Percentiles rank a stretch among this genome's conserved stretches.
Evolutionary conservation across 2,329 filamentous ascomycete species (phyloP).

Genomic region (Blastomyces emzantsi): DNA sequence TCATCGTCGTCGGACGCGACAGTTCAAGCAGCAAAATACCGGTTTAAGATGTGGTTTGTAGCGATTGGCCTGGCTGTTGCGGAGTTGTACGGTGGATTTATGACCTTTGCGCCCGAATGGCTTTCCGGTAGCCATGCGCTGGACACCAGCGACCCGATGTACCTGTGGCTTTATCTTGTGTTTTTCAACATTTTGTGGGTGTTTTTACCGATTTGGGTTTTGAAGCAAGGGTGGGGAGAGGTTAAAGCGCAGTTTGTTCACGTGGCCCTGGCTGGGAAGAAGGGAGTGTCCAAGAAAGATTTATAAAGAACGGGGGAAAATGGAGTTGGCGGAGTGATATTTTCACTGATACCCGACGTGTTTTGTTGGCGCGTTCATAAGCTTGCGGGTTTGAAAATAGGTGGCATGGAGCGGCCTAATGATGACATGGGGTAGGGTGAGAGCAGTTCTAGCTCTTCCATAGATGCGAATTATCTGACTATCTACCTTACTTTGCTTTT

Average conservation of each 20-base stretch:
- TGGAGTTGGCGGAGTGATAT: background rate
- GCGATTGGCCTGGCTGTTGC: slow-evolving; percentile 52
- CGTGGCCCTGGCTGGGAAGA: slow-evolving; percentile 18
- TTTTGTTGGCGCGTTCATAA: background rate
- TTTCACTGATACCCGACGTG: background rate
- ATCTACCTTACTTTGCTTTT: too few relatives aligned
- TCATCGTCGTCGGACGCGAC: slow-evolving; percentile 16
- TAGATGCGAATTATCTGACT: too few relatives aligned
- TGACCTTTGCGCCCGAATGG: slow-evolving; percentile 60
- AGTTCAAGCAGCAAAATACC: slow-evolving; percentile 27
- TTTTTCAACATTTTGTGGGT: slow-evolving; percentile 60
- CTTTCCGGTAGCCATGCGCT: slow-evolving; percentile 49
- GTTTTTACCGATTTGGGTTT: slow-evolving; percentile 48
- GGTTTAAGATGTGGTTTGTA: slow-evolving; percentile 45
- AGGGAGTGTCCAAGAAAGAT: slow-evolving; percentile 10
- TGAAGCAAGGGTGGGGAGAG: slow-evolving; percentile 44
- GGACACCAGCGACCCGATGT: slow-evolving; percentile 52
- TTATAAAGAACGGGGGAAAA: background rate
- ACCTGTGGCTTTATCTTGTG: slow-evolving; percentile 53
- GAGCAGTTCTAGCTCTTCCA: too few relatives aligned
- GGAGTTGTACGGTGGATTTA: slow-evolving; percentile 55
- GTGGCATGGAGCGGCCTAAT: too few relatives aligned
- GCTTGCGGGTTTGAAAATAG: too few relatives aligned
- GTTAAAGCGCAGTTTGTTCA: slow-evolving; percentile 31
- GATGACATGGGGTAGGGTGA: too few relatives aligned